Evolutionary conservation across 2,329 filamentous ascomycete genomes (phyloP), one percentile per base, ranked within the genome.

Genomic region (Colletotrichum falcatum): DNA sequence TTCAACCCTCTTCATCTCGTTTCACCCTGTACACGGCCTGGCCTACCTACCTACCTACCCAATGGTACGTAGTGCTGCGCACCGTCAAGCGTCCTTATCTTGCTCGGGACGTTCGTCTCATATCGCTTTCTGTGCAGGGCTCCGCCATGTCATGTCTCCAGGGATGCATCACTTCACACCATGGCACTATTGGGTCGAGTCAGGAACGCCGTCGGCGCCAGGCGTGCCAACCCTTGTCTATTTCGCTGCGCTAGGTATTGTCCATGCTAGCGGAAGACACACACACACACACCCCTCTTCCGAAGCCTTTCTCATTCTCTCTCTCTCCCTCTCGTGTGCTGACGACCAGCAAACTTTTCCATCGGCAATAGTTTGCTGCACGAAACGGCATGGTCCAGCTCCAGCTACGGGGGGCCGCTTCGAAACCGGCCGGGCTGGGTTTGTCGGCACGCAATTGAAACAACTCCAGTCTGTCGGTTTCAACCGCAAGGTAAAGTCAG

Each of bases 21-120:
- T 37, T 44, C 14, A 44, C 42, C 42, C 16, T 23, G 44, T 5
- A n/a, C 44, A n/a, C n/a, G 26, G 23, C n/a, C n/a, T n/a, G n/a
- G 55, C 33, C 49, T 44, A 44, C 20, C 20, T 46, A 46, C 44
- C 44, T 33, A 6, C 46, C 23, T 23, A 26, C 2, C 1, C 5
- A 33, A 7, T 33, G 30, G 48, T 51, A 16, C 28, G 26, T 20
- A 20, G 44, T 12, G 5, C 16, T 20, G 26, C 49, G 26, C 44
- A 46, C 62, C 55, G 30, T 33, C 42, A 58, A 61, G 42, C 51
- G 56, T 42, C 23, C 23, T 33, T 62, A 35, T 51, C 54, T 42
- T 61, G 56, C 66, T 67, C 37, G 49, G 51, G 35, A 71, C 35
- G 68, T 71, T 71, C 68, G 68, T 70, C 68, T 71, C 59, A 69